Conservation (phyloP, 2,329 filamentous ascomycete genomes). For the Colletotrichum viniferum region DNA sequence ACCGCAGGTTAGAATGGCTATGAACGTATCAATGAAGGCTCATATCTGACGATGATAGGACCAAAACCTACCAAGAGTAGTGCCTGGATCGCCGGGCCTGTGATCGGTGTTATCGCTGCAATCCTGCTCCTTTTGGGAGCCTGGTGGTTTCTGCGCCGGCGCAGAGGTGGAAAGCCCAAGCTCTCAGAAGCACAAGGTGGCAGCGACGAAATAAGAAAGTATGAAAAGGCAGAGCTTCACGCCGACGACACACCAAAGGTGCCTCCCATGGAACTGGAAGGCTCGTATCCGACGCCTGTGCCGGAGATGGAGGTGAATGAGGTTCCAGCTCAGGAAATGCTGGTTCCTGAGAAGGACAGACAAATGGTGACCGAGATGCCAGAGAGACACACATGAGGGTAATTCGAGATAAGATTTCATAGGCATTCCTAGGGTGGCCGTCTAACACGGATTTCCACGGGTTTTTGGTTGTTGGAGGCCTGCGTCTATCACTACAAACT, state of each 20-base stretch:
- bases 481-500: background rate
- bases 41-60: background rate
- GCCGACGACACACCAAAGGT: background rate
- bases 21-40: rapidly evolving
- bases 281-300: background rate
- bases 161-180: background rate
- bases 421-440: rapidly evolving
- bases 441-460: rapidly evolving
- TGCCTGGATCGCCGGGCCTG: background rate
- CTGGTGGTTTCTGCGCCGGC: background rate
- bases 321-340: background rate
- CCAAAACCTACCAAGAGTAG: background rate
- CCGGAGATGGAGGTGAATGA: background rate
- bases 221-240: background rate
- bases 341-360: background rate
- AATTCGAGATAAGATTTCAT: rapidly evolving
- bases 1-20: background rate
- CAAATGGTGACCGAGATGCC: background rate
- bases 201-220: background rate
- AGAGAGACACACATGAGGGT: background rate
- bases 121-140: background rate
- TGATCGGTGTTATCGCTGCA: background rate
- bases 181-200: background rate
- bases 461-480: background rate
- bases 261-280: background rate